These are phyloP conservation scores for Solanum sitiens DNA, from an alignment of 257 asterid species.

Conservation along the genomic window DNA sequence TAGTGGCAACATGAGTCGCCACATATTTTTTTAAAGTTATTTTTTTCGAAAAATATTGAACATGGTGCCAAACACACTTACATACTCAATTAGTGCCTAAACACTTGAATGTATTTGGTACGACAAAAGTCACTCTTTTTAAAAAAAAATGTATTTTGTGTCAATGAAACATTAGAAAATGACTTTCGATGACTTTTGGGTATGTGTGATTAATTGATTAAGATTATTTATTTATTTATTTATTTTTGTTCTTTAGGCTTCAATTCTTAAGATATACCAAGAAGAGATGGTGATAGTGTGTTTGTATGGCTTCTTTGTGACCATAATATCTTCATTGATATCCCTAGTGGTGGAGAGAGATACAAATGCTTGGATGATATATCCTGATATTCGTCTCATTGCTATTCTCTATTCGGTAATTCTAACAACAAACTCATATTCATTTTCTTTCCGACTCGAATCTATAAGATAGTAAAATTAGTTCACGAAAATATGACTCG, in stretches of 20 bases:
- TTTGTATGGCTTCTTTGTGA: slow-evolving; percentile 32
- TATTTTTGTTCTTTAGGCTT: slow-evolving; percentile 10
- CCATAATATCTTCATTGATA: slow-evolving; percentile 27
- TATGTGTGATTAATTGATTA: background rate
- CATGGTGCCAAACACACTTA: background rate
- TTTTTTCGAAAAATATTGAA: background rate
- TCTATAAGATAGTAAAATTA: too few species aligned
- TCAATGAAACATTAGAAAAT: too few species aligned
- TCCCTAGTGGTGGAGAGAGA: slow-evolving; percentile 32
- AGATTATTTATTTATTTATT: background rate
- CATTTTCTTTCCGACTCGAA: background rate
- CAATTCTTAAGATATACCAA: slow-evolving; percentile 41
- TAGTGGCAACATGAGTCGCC: too few species aligned
- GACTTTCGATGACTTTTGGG: background rate
- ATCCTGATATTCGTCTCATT: slow-evolving; percentile 21
- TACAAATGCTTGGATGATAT: slow-evolving; percentile 32
- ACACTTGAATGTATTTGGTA: too few species aligned
- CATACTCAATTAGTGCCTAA: too few species aligned
- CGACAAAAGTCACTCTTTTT: too few species aligned
- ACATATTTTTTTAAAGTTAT: background rate
- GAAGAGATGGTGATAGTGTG: slow-evolving; percentile 38
- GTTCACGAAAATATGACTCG: too few species aligned
- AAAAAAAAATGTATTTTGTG: too few species aligned
- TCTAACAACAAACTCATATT: background rate
- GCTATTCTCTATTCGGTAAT: slow-evolving; percentile 34